Base-by-base conservation (phyloP, 148 eudicot species). In the Selenicereus undatus region DNA sequence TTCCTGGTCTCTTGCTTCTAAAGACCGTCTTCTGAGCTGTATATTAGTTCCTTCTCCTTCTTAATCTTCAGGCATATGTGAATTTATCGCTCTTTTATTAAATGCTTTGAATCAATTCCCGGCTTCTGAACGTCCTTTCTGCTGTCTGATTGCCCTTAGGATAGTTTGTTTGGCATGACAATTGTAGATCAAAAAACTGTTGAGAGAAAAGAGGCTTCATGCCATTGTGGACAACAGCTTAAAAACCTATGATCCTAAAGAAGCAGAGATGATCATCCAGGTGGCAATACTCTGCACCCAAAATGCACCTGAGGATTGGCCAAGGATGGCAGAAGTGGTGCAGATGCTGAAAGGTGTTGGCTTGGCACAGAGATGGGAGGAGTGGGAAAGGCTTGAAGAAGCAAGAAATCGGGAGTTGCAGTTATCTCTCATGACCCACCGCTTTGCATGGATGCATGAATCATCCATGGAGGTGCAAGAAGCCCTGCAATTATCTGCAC, bases 271-370 rank as follows among this genome's bases (percentile, higher is more conserved):
- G 52, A 82, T 93, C 45, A 81, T 96, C n/a, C 91, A 90, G 36
- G 95, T 93, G 20, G 99, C 99, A 11, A 78, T 96, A 82, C 90
- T 96, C 1, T 96, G 99, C 90, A 89, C 99, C 8, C 97, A 96
- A 80, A 85, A 84, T 70, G 87, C 84, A 17, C 97, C 98, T 0
- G 98, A 93, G 80, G 92, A 90, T 26, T 93, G 98, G 60, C 99
- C 99, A 27, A 92, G 82, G 80, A 96, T 96, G 97, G 84, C 91
- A 75, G 89, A 92, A 82, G 94, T 92, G 52, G 91, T 93, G 36
- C 84, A 84, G 71, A 87, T 95, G 95, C 86, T 96, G 75, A 71
- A 88, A 82, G 98, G 99, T 69, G 91, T 85, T 26, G 95, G 94
- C 35, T 86, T 96, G 79, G 84, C 87, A 0, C 94, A 92, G 82